Evolutionary conservation across 805 yeast genomes (phyloP).

Genomic region (Nadsonia fulvescens): DNA sequence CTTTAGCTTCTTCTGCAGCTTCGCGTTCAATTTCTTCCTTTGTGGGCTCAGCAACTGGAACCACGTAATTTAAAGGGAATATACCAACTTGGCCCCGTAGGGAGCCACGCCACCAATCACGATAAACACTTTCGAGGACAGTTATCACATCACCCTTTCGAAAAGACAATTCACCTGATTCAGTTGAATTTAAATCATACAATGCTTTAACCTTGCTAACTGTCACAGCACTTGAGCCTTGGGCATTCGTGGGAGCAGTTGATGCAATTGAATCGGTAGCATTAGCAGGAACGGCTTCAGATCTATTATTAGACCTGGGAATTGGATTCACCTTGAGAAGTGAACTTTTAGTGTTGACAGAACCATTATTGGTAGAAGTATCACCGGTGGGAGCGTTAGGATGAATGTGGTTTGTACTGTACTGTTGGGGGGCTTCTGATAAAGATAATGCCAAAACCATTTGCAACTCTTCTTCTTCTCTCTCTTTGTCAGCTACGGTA

Average conservation of each 20-base stretch:
- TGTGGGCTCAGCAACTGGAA: constrained; percentile 52
- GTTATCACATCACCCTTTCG: constrained; percentile 73
- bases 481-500: constrained; percentile 25
- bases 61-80: constrained; percentile 83
- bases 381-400: constrained; percentile 2
- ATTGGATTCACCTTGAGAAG: no score
- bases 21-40: constrained; percentile 39
- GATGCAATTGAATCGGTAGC: constrained; percentile 10
- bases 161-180: constrained; percentile 77
- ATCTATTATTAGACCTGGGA: constrained; percentile 2
- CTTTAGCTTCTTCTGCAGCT: constrained; percentile 28
- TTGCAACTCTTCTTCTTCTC: constrained; percentile 68
- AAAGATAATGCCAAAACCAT: constrained; percentile 60
- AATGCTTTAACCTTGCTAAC: constrained; percentile 64
- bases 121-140: constrained; percentile 70
- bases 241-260: constrained; percentile 2
- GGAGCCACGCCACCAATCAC: constrained; percentile 94
- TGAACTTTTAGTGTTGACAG: not conserved
- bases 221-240: constrained; percentile 19
- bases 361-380: not conserved
- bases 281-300: constrained; percentile 7
- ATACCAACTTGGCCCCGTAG: constrained; percentile 68
- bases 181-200: constrained; percentile 61
- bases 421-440: constrained; percentile 28
- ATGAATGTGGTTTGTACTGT: constrained; percentile 8